Evolutionary conservation across 352 stramenopile species (phyloP).

Genomic region (Globisporangium apiculatum): DNA sequence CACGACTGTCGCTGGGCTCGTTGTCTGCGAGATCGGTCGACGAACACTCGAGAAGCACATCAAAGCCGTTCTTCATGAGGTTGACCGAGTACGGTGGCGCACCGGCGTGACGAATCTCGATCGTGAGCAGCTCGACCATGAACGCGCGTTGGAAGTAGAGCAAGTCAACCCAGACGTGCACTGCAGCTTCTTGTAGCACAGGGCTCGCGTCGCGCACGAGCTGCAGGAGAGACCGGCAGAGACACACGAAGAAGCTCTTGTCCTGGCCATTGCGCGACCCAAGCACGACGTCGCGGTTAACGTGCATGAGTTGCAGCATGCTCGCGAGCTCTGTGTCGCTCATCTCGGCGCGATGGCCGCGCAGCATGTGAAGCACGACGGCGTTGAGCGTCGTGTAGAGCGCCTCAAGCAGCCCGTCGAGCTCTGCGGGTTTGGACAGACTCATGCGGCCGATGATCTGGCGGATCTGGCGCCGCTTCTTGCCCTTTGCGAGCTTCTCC

Average conservation of each 20-base stretch:
- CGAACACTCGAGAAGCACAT: slow-evolving; percentile 39
- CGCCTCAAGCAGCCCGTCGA: slow-evolving; percentile 39
- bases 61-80: slow-evolving; percentile 75
- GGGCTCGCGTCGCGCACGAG: slow-evolving; percentile 29
- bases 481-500: slow-evolving; percentile 49
- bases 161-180: slow-evolving; percentile 61
- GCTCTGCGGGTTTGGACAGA: slow-evolving; percentile 39
- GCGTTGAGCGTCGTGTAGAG: slow-evolving; percentile 49
- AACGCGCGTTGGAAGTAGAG: slow-evolving; percentile 49
- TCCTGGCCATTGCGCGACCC: slow-evolving; percentile 44
- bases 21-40: slow-evolving; percentile 3
- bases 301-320: slow-evolving; percentile 52
- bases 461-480: slow-evolving; percentile 38
- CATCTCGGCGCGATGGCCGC: slow-evolving; percentile 42
- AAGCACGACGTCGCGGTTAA: slow-evolving; percentile 51
- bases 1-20: background rate
- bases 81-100: slow-evolving; percentile 58
- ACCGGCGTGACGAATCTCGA: slow-evolving; percentile 50
- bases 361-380: slow-evolving; percentile 55
- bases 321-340: slow-evolving; percentile 38
- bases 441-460: slow-evolving; percentile 45
- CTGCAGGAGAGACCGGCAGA: slow-evolving; percentile 59
- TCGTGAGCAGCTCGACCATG: slow-evolving; percentile 46
- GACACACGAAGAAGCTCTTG: slow-evolving; percentile 53
- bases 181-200: slow-evolving; percentile 39